Base-by-base conservation (phyloP, 2,329 filamentous ascomycete species). In the Aspergillus tanneri region DNA sequence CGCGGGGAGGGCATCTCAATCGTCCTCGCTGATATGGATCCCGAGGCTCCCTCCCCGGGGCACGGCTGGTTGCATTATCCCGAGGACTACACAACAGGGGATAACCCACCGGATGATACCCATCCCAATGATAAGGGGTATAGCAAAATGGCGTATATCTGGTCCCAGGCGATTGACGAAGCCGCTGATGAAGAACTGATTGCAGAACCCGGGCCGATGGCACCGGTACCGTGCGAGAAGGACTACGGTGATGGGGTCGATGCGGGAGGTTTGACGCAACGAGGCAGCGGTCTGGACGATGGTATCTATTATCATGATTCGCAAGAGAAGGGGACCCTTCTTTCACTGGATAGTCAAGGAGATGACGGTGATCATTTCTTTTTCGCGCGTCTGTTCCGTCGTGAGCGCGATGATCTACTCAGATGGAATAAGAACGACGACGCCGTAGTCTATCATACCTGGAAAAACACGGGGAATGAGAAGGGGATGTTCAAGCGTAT, bases 261-360 rank as follows among this genome's bases (percentile, higher is more conserved):
- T 19, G 55, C 54, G 1, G 63, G 59, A 14, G 55, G 57, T 4
- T 25, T 54, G 7, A 67, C 63, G 2, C 65, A 68, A 37, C 43
- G 34, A 4, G 63, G 65, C 9, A 58, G 51, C 23, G 65, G 66
- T 10, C 16, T 52, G 10, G 56, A 67, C 9, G 63, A 69, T 46
- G 60, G 61, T 6, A 58, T 53, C 1, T 70, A 69, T 42, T 19
- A 48, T 10, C 66, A 68, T 46, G 46, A 47, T 3, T 53, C 35
- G 4, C n/a, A n/a, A n/a, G n/a, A n/a, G n/a, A n/a, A n/a, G n/a
- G n/a, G n/a, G n/a, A n/a, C n/a, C n/a, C n/a, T n/a, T n/a, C n/a
- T n/a, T n/a, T n/a, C 37, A 46, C 3, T 9, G 21, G 10, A 41
- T 11, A 35, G 47, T 36, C 3, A n/a, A 11, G 16, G 23, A 45